phyloP scores from a whole-genome alignment of 352 stramenopile genomes.

The Aphanomyces cochlioides region DNA sequence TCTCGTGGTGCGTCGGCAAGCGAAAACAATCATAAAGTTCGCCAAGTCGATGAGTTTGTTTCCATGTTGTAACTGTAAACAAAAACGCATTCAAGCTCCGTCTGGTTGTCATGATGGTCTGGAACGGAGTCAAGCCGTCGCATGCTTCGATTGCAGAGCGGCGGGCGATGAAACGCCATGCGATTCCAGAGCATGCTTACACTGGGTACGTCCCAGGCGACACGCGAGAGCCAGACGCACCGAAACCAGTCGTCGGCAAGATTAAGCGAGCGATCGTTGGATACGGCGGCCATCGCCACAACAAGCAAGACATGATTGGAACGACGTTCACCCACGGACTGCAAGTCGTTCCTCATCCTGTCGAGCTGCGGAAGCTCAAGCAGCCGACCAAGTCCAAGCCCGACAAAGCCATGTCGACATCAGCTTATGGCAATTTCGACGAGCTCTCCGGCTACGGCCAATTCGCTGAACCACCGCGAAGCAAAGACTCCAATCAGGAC shows the following conservation, averaged over 20 bases:
- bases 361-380: background rate
- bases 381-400: slow-evolving; percentile 2
- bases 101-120: too few relatives aligned
- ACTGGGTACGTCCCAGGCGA: slow-evolving; percentile 39
- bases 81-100: too few relatives aligned
- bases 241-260: slow-evolving; percentile 18
- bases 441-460: background rate
- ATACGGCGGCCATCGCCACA: slow-evolving; percentile 46
- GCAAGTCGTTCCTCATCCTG: slow-evolving; percentile 35
- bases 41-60: background rate
- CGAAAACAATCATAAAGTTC: slow-evolving; percentile 10
- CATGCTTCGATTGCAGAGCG: slow-evolving; percentile 50
- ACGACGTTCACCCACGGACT: slow-evolving; percentile 66
- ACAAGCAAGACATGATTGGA: slow-evolving; percentile 54
- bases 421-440: slow-evolving; percentile 31
- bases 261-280: slow-evolving; percentile 36
- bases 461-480: background rate
- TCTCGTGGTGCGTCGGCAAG: slow-evolving; percentile 10
- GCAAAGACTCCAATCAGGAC: background rate
- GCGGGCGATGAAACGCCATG: slow-evolving; percentile 60
- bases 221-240: background rate
- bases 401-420: slow-evolving; percentile 24
- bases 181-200: slow-evolving; percentile 64
- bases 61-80: background rate
- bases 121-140: slow-evolving; percentile 28